Conservation (phyloP, 2,329 filamentous ascomycete species). For the Grosmannia clavigera region DNA sequence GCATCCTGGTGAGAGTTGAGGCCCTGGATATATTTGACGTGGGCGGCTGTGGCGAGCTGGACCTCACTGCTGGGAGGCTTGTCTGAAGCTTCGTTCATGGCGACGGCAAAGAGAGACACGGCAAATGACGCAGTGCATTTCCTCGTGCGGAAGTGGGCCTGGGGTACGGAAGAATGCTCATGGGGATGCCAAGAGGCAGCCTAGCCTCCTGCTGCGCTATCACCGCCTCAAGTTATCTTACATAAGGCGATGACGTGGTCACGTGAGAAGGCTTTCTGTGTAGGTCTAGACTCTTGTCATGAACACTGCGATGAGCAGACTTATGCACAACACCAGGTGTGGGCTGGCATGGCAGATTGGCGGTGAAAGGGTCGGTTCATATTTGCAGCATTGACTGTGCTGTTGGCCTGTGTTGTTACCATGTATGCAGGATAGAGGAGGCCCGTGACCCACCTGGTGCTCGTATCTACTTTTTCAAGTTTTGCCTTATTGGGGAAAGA, state of each 20-base stretch:
- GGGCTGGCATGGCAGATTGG: background rate
- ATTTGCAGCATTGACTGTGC: background rate
- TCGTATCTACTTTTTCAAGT: background rate
- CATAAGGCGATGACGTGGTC: background rate
- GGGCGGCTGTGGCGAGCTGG: constrained; percentile 40
- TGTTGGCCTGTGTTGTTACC: background rate
- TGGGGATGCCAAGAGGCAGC: background rate
- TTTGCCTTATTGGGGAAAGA: background rate
- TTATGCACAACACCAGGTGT: background rate
- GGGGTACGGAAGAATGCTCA: background rate
- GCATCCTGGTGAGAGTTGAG: constrained; percentile 88
- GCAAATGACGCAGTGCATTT: background rate
- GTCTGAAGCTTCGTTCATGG: constrained; percentile 23
- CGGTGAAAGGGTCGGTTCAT: background rate
- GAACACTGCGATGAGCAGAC: background rate
- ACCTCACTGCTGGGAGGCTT: constrained; percentile 24
- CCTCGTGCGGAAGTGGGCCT: background rate
- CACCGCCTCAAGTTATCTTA: background rate
- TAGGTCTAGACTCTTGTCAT: background rate
- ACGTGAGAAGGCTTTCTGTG: background rate
- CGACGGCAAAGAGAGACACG: background rate
- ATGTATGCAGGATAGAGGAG: background rate
- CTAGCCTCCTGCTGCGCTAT: background rate
- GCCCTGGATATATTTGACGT: constrained; percentile 87
- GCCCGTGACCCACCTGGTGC: background rate